These are phyloP conservation scores for Trametes cinnabarina DNA, from an alignment of 768 basidiomycete genomes.

Conservation along the genomic window DNA sequence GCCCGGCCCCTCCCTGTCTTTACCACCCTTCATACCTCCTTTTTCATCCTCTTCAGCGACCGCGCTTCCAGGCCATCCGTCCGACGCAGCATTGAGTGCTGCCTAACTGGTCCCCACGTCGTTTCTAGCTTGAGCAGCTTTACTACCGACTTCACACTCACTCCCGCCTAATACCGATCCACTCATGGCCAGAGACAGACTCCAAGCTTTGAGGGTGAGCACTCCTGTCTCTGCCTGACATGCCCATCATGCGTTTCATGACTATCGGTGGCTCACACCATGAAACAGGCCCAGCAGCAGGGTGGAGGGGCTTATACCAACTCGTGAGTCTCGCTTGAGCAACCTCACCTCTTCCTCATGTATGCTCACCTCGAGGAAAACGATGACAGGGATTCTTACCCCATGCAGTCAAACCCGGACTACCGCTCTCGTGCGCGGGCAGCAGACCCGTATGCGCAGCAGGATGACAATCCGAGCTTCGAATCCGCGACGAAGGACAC, in stretches of 20 bases:
- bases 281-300: constrained; percentile 58
- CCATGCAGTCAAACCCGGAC: constrained; percentile 59
- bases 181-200: constrained; percentile 84
- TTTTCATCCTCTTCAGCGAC: constrained; percentile 2
- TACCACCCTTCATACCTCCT: constrained; percentile 7
- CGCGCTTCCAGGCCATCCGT: constrained; percentile 1
- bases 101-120: background rate
- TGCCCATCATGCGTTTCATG: background rate
- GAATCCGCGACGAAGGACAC: constrained; percentile 59
- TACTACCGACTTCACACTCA: constrained; percentile 11
- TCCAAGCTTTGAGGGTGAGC: constrained; percentile 81
- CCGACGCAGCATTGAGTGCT: constrained; percentile 25
- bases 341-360: background rate
- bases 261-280: constrained; percentile 2
- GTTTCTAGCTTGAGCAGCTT: constrained; percentile 12
- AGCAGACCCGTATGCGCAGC: constrained; percentile 65
- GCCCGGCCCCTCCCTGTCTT: constrained; percentile 14
- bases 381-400: constrained; percentile 53
- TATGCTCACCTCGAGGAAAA: background rate
- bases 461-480: constrained; percentile 62
- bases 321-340: constrained; percentile 39
- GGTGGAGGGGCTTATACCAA: constrained; percentile 46
- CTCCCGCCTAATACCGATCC: constrained; percentile 22
- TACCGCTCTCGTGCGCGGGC: constrained; percentile 16
- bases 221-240: constrained; percentile 13